Evolutionary conservation across 495 filamentous ascomycete species (phyloP).

Genomic region (Trichoderma parareesei): DNA sequence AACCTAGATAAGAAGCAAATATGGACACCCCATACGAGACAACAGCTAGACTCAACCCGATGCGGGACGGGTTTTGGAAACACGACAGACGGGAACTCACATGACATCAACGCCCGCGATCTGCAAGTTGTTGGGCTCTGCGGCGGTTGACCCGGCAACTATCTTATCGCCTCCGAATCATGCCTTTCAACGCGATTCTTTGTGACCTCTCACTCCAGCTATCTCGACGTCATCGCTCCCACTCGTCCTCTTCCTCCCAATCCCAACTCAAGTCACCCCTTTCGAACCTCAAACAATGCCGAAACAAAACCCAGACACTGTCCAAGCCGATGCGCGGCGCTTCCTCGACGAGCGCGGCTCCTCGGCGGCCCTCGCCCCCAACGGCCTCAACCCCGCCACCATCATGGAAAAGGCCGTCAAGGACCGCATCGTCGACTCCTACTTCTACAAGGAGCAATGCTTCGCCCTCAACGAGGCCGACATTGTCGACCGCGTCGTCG

Average conservation of each 20-base stretch:
- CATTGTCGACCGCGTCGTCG: slow-evolving; percentile 82
- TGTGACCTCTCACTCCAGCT: slow-evolving; percentile 10
- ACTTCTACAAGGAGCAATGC: slow-evolving; percentile 98
- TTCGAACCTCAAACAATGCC: slow-evolving; percentile 2
- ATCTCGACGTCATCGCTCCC: slow-evolving; percentile 3
- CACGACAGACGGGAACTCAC: background rate
- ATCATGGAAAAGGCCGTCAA: slow-evolving; percentile 89
- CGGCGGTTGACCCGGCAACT: slow-evolving; percentile 21
- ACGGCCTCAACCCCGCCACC: slow-evolving; percentile 77
- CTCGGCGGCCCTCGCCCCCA: slow-evolving; percentile 40
- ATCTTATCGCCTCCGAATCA: slow-evolving; percentile 19
- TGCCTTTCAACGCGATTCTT: background rate
- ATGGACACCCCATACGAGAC: slow-evolving; percentile 12
- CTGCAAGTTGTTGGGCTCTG: background rate
- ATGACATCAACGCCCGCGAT: background rate
- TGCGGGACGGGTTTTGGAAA: background rate
- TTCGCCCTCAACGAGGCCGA: slow-evolving; percentile 89
- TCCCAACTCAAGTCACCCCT: background rate
- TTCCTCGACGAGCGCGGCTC: slow-evolving; percentile 71
- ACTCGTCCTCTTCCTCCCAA: background rate
- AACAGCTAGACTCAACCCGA: background rate
- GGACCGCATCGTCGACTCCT: slow-evolving; percentile 86
- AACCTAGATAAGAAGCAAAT: slow-evolving; percentile 7
- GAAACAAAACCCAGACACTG: slow-evolving; percentile 29
- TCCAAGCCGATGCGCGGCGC: slow-evolving; percentile 65